These are phyloP conservation scores for Cochlearia excelsa DNA, from an alignment of 345 rosid species.

Conservation along the genomic window DNA sequence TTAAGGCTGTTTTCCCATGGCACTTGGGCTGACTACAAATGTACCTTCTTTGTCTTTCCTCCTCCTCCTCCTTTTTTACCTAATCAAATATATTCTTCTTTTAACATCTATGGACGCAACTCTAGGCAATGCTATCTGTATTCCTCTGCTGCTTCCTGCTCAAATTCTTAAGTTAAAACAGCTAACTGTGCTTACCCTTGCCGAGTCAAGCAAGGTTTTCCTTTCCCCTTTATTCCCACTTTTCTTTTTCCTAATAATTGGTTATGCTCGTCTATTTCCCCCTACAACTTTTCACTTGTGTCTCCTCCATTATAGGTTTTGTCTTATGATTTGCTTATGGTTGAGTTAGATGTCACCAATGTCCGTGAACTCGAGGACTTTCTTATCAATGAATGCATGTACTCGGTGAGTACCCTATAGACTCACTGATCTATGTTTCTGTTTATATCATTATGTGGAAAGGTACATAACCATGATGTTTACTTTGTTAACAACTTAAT, in stretches of 20 bases:
- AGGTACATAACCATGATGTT: slow-evolving; percentile 5
- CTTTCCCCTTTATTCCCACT: not conserved
- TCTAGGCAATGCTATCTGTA: slow-evolving; percentile 53
- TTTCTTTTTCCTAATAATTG: not conserved
- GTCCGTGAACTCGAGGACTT: slow-evolving; percentile 98
- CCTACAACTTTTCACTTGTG: slow-evolving; percentile 7
- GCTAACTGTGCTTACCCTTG: slow-evolving; percentile 90
- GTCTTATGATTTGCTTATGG: slow-evolving; percentile 83
- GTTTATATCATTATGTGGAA: not conserved
- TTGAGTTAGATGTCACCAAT: slow-evolving; percentile 80
- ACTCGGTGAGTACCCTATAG: slow-evolving; percentile 56
- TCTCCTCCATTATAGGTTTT: slow-evolving; percentile 50
- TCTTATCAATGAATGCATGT: slow-evolving; percentile 97
- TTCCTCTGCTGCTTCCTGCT: slow-evolving; percentile 66
- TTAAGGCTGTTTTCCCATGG: slow-evolving; percentile 89
- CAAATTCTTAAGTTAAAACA: slow-evolving; percentile 90
- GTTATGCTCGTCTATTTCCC: slow-evolving; percentile 7
- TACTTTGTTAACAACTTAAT: slow-evolving; percentile 7
- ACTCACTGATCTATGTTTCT: too few relatives aligned
- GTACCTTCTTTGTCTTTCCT: slow-evolving; percentile 36
- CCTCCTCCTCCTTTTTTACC: not conserved
- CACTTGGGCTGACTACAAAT: slow-evolving; percentile 89
- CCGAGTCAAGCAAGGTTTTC: slow-evolving; percentile 79
- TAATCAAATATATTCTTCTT: not conserved
- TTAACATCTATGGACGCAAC: not conserved